A percentile compares a stretch with the other conserved stretches of the same genome.
Conservation (phyloP, 345 rosid genomes). For the Iberis pinnata region DNA sequence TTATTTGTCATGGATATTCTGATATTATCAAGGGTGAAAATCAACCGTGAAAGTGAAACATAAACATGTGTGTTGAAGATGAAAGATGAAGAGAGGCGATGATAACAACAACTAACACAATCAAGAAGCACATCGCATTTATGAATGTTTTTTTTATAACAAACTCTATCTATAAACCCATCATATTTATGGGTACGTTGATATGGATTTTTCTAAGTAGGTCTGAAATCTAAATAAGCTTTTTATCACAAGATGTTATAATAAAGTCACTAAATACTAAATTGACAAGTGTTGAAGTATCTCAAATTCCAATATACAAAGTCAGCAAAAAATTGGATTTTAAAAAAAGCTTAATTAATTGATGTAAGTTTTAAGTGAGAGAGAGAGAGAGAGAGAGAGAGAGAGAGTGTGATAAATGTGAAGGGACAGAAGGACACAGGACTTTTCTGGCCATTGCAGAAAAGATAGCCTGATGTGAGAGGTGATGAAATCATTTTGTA, state of each 20-base stretch:
- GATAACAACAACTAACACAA: conserved; percentile 1
- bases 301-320: conserved; percentile 17
- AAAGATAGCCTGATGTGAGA: conserved; percentile 38
- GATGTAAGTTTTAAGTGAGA: conserved; percentile 28
- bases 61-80: too few relatives aligned
- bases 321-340: conserved; percentile 30
- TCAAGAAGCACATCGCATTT: conserved; percentile 14
- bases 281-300: conserved; percentile 24
- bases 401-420: conserved; percentile 34
- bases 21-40: too few relatives aligned
- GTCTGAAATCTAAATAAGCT: conserved; percentile 21
- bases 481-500: conserved; percentile 41
- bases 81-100: conserved; percentile 5
- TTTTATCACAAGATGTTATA: conserved; percentile 11
- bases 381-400: background rate
- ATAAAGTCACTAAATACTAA: conserved; percentile 5
- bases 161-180: conserved; percentile 20
- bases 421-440: conserved; percentile 38
- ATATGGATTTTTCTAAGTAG: conserved; percentile 21
- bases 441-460: conserved; percentile 35
- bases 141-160: conserved; percentile 12
- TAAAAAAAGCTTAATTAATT: conserved; percentile 25
- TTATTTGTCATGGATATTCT: background rate
- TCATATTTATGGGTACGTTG: conserved; percentile 26
- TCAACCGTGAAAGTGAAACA: too few relatives aligned